Evolutionary conservation across 2,329 filamentous ascomycete genomes (phyloP).

Genomic region (Ophiostoma himal-ulmi): DNA sequence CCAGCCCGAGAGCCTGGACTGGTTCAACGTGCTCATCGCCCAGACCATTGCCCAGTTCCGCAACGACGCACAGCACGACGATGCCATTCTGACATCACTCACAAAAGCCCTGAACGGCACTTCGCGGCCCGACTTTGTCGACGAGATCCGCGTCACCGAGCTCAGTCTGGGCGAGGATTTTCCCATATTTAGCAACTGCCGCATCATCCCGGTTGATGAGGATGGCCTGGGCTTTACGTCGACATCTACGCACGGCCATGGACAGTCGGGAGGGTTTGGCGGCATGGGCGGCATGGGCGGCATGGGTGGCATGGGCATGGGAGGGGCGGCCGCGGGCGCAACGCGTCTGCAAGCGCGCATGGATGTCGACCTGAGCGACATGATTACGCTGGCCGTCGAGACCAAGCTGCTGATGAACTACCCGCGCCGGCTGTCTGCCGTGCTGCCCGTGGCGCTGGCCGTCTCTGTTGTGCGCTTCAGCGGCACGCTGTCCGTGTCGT

Average conservation of each 20-base stretch:
- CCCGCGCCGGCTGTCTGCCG: constrained; percentile 79
- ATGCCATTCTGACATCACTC: constrained; percentile 79
- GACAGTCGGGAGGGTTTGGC: not conserved
- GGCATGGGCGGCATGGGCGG: not conserved
- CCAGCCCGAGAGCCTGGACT: constrained; percentile 93
- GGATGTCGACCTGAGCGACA: constrained; percentile 95
- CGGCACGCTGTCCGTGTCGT: constrained; percentile 86
- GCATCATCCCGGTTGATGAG: constrained; percentile 85
- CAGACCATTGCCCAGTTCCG: constrained; percentile 95
- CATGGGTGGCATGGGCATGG: constrained; percentile 20
- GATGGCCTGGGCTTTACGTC: constrained; percentile 53
- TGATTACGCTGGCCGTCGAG: constrained; percentile 89
- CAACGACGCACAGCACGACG: constrained; percentile 84
- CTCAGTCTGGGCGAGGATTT: constrained; percentile 94
- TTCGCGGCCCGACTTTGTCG: constrained; percentile 81
- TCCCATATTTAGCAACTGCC: constrained; percentile 96
- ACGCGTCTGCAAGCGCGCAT: constrained; percentile 81
- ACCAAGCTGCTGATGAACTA: constrained; percentile 94
- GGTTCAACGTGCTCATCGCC: constrained; percentile 96
- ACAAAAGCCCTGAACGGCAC: constrained; percentile 83
- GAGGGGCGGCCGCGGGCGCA: constrained; percentile 39
- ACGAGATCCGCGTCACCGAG: constrained; percentile 90
- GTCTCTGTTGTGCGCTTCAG: constrained; percentile 93
- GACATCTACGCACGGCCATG: constrained; percentile 25
- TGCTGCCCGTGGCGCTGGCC: constrained; percentile 83